Evolutionary conservation across 768 basidiomycete genomes (phyloP).

Genomic region (Lanmaoa pseudosensibilis): DNA sequence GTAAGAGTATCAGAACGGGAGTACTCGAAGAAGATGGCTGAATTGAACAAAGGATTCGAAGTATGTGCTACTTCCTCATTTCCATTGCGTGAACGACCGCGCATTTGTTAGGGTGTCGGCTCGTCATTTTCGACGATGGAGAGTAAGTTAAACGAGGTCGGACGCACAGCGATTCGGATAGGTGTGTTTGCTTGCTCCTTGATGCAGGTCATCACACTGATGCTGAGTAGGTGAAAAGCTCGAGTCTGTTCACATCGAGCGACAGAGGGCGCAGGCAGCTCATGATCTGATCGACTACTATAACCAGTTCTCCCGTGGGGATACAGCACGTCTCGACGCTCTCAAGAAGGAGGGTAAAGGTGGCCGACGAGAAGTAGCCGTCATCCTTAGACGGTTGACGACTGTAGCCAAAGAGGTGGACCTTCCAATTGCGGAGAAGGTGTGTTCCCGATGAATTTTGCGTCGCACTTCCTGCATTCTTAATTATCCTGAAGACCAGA

Average conservation of each 20-base stretch:
- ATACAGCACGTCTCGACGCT: constrained; percentile 70
- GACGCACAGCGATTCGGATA: constrained; percentile 90
- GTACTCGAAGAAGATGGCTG: constrained; percentile 92
- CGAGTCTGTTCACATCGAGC: constrained; percentile 88
- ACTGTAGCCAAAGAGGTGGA: constrained; percentile 94
- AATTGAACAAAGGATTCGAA: constrained; percentile 92
- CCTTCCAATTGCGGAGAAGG: constrained; percentile 77
- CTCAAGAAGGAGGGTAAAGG: constrained; percentile 86
- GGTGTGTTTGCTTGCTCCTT: constrained; percentile 43
- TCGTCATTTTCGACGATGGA: constrained; percentile 90
- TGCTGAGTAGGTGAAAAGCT: constrained; percentile 79
- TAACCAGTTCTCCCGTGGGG: constrained; percentile 84
- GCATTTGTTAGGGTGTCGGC: constrained; percentile 66
- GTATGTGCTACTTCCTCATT: constrained; percentile 42
- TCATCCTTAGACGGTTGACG: constrained; percentile 79
- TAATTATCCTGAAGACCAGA: constrained; percentile 55
- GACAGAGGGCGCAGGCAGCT: constrained; percentile 91
- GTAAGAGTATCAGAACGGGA: constrained; percentile 88
- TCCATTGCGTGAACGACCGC: background rate
- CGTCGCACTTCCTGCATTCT: background rate
- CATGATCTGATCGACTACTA: constrained; percentile 93
- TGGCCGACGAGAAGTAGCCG: constrained; percentile 84
- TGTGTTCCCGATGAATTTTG: constrained; percentile 30
- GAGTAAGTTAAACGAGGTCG: constrained; percentile 87
- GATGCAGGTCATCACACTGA: constrained; percentile 2